A percentile compares a stretch with the other conserved stretches of the same genome.
phyloP scores from a whole-genome alignment of 768 basidiomycete genomes.

The Mycena haematopus region DNA sequence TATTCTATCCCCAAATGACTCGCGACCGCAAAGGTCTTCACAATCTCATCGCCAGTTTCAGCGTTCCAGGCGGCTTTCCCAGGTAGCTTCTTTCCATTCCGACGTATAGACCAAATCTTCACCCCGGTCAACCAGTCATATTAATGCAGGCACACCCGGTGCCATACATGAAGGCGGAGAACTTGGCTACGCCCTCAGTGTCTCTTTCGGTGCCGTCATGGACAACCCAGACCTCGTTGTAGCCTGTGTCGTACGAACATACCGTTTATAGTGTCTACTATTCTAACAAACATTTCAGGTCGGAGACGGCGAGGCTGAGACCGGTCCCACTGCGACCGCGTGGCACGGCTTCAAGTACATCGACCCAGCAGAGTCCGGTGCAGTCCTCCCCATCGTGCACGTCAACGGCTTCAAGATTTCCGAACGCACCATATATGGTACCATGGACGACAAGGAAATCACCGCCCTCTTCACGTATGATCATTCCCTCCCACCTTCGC shows the following conservation, averaged over 20 bases:
- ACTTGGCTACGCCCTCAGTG: conserved; percentile 86
- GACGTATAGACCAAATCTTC: background rate
- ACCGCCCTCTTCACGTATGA: conserved; percentile 73
- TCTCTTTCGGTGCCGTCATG: conserved; percentile 89
- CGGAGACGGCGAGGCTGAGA: conserved; percentile 90
- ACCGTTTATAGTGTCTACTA: background rate
- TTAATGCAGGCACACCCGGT: conserved; percentile 88
- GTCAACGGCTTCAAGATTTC: conserved; percentile 92
- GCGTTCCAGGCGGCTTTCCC: conserved; percentile 84
- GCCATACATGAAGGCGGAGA: conserved; percentile 93
- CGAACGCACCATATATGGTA: conserved; percentile 87
- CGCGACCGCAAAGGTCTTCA: conserved; percentile 64
- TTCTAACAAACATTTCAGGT: conserved; percentile 36
- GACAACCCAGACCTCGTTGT: conserved; percentile 88
- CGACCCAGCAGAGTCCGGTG: conserved; percentile 88
- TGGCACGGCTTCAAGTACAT: conserved; percentile 93
- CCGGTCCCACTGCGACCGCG: conserved; percentile 78
- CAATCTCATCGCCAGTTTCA: conserved; percentile 77
- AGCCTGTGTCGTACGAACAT: conserved; percentile 57
- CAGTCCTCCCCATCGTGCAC: conserved; percentile 90
- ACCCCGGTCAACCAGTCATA: conserved; percentile 50
- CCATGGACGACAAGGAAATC: conserved; percentile 90
- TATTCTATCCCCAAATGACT: conserved; percentile 63
- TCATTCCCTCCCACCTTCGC: background rate
- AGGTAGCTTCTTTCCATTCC: conserved; percentile 51